Evolutionary conservation across 148 eudicot genomes (phyloP), one percentile per base, ranked within the genome.

Genomic region (Rhododendron mucronatum): DNA sequence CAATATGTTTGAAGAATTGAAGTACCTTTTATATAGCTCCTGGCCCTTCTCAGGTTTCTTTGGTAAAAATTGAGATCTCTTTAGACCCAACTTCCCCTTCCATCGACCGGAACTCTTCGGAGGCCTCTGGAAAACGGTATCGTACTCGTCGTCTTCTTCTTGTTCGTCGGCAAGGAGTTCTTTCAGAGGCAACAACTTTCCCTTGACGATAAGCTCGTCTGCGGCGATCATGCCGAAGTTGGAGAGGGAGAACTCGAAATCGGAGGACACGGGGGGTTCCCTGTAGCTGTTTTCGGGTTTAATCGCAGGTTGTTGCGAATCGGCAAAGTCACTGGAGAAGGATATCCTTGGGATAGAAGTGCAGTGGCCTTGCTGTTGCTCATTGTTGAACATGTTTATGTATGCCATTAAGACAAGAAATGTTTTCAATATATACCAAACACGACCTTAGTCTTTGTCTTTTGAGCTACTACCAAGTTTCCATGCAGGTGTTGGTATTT

Each of bases 251-350:
- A 92, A 92, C 81, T 90, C 89, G 76, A 92, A 92, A 88, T 92
- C 93, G 1, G 92, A 92, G 5, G 92, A 92, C 1, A 85, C 90
- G 0, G 93, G 93, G 16, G 93, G 91, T 41, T 92, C 92, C 84
- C 85, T 85, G 80, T 90, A 92, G 88, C 81, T 84, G 73, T 45
- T 88, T n/a, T 89, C 86, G 0, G 83, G 86, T 37, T 85, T 84
- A 26, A 83, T 78, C 10, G 48, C 30, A 30, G 30, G 18, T 26
- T 89, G 91, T 71, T 90, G 88, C 33, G 91, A 3, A 73, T 92
- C 91, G 23, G 73, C 85, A 86, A 92, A 92, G 88, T 90, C 91
- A 84, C 84, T 90, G 59, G 93, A 92, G 84, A 92, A 92, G 78
- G 93, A 92, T 83, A 92, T 89, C 87, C 93, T 90, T 81, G 93